Base-by-base conservation (phyloP, 306 rosid species). In the Coriaria nepalensis region DNA sequence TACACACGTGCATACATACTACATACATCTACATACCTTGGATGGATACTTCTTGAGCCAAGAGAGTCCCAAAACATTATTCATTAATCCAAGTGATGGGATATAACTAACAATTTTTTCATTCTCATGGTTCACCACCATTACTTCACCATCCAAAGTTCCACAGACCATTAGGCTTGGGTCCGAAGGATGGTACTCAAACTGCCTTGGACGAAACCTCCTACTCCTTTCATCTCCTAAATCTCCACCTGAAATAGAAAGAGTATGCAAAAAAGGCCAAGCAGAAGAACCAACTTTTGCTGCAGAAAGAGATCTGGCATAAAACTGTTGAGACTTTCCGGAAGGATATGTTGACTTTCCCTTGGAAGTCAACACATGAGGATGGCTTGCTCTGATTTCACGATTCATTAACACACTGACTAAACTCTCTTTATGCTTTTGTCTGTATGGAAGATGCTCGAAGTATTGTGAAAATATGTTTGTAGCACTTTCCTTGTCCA, bases 41-140 rank as follows among this genome's bases (percentile, higher is more conserved):
- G 93, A 78, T 44, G 95, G 93, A 75, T 73, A 62, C 55, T 73
- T 80, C 66, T 80, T 84, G 61, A 84, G 95, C 95, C 95, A 84
- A 64, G 83, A 75, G 52, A 84, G 93, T 47, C 95, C 93, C 54
- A 84, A 63, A 38, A 84, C 95, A 64, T 81, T 80, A 61, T 70
- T 78, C 95, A 80, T 80, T 64, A 77, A 83, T 53, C 95, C 95
- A 56, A 68, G 73, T 56, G 95, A 75, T 13, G 81, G 83, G 52
- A 80, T 80, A 62, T 80, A 75, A 64, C 74, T 70, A 45, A 75
- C 77, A 59, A 80, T 55, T 35, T 60, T 78, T 54, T 64, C 87
- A 59, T 56, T 75, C 67, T 80, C 95, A 66, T 80, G 87, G 76
- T 84, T 80, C 64, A 84, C 70, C 48, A 73, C 87, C 56, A 78